Base-by-base conservation (phyloP, 202 grass and related monocot species). In the Digitaria exilis region DNA sequence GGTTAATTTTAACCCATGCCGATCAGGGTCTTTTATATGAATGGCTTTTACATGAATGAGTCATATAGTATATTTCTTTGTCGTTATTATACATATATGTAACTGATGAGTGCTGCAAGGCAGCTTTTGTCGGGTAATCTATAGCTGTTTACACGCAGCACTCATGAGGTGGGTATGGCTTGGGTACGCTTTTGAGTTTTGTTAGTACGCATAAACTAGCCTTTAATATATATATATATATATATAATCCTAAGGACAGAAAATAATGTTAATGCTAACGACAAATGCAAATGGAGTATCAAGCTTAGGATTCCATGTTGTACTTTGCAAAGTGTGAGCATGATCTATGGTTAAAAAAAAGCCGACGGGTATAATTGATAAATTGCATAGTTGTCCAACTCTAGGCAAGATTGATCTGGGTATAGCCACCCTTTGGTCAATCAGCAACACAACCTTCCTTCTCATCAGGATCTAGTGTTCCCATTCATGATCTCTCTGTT, bases 151-250 rank as follows among this genome's bases (percentile, higher is more conserved):
- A 14, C 7, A 15, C 7, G 6, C 22, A 30, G 55, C 54, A 44
- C 30, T 72, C 34, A 44, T 79, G 66, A 22, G 55, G 56, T 43
- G 80, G 75, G 82, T 48, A 73, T 60, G 29, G 29, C 35, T 16
- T 44, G 14, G 7, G 24, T 62, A 43, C 6, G 24, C 74, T 76
- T 61, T 62, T 30, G 37, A 39, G 31, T 41, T 58, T 59, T 35
- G 39, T 21, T 22, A 37, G n/a, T 1, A n/a, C 0, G 46, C 21
- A 56, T 9, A 39, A 39, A 39, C 37, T 56, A 39, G 2, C 54
- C 17, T n/a, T 31, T 73, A 34, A 32, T 4, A 16, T 74, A 18
- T 28, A 55, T 22, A 35, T n/a, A n/a, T n/a, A n/a, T n/a, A n/a
- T n/a, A n/a, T n/a, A n/a, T n/a, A n/a, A n/a, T 15, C 48, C 2